Conservation (phyloP, 164 flowering plant genomes). For the Paratinospora sagittata region DNA sequence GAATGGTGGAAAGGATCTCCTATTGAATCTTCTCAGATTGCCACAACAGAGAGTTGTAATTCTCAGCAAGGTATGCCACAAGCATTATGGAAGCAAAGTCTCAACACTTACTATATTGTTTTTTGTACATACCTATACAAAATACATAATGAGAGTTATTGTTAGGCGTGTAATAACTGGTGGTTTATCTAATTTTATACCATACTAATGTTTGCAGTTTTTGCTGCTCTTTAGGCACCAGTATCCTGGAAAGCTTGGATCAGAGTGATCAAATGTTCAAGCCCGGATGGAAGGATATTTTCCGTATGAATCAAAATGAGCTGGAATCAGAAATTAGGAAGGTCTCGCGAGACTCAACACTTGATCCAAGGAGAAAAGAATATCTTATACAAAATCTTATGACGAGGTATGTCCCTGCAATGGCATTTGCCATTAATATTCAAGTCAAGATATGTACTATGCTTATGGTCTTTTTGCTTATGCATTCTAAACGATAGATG, state of each 20-base stretch:
- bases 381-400: constrained; percentile 88
- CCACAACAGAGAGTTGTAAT: constrained; percentile 32
- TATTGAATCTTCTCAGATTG: constrained; percentile 26
- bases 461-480: constrained; percentile 7
- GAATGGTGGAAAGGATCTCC: constrained; percentile 89
- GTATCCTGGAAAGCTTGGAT: constrained; percentile 49
- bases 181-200: not conserved
- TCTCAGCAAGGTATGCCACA: constrained; percentile 45
- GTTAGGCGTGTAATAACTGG: not conserved
- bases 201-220: not conserved
- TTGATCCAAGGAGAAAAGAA: constrained; percentile 89
- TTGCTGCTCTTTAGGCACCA: constrained; percentile 30
- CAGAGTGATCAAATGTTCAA: constrained; percentile 63
- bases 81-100: no score
- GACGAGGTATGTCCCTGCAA: constrained; percentile 60
- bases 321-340: constrained; percentile 89
- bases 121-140: not conserved
- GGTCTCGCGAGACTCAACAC: constrained; percentile 70
- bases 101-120: not conserved
- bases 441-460: no score
- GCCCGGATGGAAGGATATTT: constrained; percentile 97
- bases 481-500: constrained; percentile 10
- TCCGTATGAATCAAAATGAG: constrained; percentile 90
- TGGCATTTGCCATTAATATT: not conserved
- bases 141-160: no score